Base-by-base conservation (phyloP, 2,329 filamentous ascomycete genomes). In the Clarireedia paspali region DNA sequence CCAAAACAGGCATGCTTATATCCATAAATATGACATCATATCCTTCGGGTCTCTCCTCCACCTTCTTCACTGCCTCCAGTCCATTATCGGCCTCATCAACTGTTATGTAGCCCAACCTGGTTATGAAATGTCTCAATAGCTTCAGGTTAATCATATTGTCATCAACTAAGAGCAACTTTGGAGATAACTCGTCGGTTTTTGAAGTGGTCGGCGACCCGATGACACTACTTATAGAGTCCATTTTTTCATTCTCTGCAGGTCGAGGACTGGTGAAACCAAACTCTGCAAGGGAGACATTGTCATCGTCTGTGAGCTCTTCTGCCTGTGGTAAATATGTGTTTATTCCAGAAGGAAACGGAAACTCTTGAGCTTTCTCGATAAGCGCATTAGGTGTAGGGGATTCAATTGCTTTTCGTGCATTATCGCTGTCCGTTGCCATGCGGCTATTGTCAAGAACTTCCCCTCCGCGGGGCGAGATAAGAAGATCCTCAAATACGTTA, bases 1-100 rank as follows among this genome's bases (percentile, higher is more conserved):
- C 74, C 60, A 82, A 75, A 4, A 81, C 70, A 0, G 79, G 79
- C 80, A 82, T 82, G 5, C 64, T 65, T 72, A 76, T 74, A 59
- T 82, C 79, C 74, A 77, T 70, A 34, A 70, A 72, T 2, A 80
- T 72, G 44, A 77, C 71, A 40, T 73, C 72, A 49, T 73, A 74
- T 0, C 67, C 62, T 47, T 73, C 69, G 2, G 62, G 57, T 3
- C 65, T 59, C 6, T 62, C 60, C 45, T 73, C 68, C 56, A 75
- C 76, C 30, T 66, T 66, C 6, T 75, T 67, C 0, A 80, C 72
- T 2, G 78, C 78, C 62, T 78, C 72, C 1, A 74, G 68, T 6
- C 78, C 78, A 59, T 80, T 72, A 23, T 65, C 66, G 1, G 77
- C 77, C 14, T 71, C 72, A n/a, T 70, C 67, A 15, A 72, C 68